Evolutionary conservation across 2,329 filamentous ascomycete genomes (phyloP).

Genomic region (Phialophora verrucosa): DNA sequence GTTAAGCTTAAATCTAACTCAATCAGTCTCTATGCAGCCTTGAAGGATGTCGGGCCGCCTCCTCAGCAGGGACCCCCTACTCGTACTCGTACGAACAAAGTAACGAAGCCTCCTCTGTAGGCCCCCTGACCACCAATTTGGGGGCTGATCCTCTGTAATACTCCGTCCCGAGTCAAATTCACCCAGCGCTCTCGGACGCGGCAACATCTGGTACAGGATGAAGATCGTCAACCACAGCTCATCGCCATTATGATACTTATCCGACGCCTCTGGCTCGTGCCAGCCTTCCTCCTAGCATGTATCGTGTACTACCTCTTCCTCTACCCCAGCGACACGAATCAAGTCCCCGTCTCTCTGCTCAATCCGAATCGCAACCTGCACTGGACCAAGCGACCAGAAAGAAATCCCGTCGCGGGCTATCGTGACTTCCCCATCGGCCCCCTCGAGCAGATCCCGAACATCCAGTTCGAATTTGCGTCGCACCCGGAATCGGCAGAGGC

Average conservation of each 20-base stretch:
- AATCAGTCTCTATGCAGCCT: neutral
- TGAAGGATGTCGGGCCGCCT: neutral
- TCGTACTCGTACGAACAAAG: neutral
- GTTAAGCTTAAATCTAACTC: neutral
- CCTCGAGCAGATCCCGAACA: slow-evolving; percentile 34
- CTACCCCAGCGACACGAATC: slow-evolving; percentile 20
- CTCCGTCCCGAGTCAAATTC: neutral
- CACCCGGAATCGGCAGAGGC: slow-evolving; percentile 29
- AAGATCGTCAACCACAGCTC: neutral
- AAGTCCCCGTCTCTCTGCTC: slow-evolving; percentile 3
- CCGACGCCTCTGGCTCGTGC: slow-evolving; percentile 37
- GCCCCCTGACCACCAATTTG: neutral
- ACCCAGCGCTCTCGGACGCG: too few relatives aligned
- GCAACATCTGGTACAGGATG: slow-evolving; percentile 5
- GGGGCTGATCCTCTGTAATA: neutral
- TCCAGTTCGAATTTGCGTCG: slow-evolving; percentile 38
- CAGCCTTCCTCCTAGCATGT: slow-evolving; percentile 32
- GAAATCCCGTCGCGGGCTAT: slow-evolving; percentile 33
- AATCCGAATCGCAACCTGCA: slow-evolving; percentile 22
- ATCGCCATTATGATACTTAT: slow-evolving; percentile 34
- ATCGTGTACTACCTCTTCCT: slow-evolving; percentile 36
- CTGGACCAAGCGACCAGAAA: slow-evolving; percentile 35
- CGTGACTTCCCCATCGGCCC: slow-evolving; percentile 34
- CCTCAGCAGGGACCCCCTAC: neutral
- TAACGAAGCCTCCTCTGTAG: neutral